phyloP scores from a whole-genome alignment of 345 rosid species.

The Aquilaria sinensis region DNA sequence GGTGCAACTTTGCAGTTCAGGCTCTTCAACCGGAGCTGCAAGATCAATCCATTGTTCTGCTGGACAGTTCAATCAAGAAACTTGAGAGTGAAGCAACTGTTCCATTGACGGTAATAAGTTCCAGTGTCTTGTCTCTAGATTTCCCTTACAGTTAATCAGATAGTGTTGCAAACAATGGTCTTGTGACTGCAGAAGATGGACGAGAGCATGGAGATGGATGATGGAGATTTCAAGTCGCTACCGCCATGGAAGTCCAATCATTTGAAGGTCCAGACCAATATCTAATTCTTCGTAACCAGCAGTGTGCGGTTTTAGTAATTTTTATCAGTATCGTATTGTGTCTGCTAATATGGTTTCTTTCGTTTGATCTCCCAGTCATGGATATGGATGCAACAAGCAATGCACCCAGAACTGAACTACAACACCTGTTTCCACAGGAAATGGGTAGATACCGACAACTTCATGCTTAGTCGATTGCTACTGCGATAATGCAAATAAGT shows the following conservation, averaged over 20 bases:
- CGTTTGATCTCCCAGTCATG: constrained; percentile 54
- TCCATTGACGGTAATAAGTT: constrained; percentile 40
- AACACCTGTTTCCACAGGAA: constrained; percentile 71
- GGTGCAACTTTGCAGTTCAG: constrained; percentile 91
- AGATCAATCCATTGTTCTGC: constrained; percentile 40
- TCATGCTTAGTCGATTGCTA: background rate
- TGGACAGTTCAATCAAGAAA: constrained; percentile 36
- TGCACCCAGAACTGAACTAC: constrained; percentile 94
- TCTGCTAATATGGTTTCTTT: background rate
- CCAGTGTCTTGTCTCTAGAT: background rate
- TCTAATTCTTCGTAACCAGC: too few relatives aligned
- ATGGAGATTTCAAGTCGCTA: constrained; percentile 54
- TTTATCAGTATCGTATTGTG: too few relatives aligned
- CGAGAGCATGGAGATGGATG: constrained; percentile 47
- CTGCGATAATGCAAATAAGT: background rate
- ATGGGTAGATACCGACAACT: constrained; percentile 38
- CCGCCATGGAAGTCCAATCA: constrained; percentile 89
- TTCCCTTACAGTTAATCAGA: background rate
- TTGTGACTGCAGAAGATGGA: constrained; percentile 44
- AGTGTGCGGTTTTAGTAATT: too few relatives aligned
- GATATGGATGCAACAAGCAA: constrained; percentile 99
- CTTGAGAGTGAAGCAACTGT: constrained; percentile 30
- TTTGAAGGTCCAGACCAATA: constrained; percentile 50
- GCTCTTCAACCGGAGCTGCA: constrained; percentile 53
- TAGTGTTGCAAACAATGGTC: background rate